Conservation (phyloP, 495 filamentous ascomycete genomes). For the Chaetomium fimeti region DNA sequence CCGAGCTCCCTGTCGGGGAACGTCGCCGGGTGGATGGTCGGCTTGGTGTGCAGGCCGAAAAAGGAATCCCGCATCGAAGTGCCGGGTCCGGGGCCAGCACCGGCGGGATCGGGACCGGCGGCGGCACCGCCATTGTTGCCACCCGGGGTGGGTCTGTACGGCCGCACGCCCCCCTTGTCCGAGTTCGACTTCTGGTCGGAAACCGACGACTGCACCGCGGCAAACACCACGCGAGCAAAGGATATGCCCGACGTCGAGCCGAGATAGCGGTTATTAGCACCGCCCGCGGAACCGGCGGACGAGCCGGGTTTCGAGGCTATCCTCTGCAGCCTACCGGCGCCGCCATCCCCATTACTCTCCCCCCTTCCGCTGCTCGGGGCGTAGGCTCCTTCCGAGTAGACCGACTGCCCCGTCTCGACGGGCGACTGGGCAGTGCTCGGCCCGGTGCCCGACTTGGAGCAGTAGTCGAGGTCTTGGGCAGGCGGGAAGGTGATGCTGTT, state of each 20-base stretch:
- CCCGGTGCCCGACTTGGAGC: slow-evolving; percentile 52
- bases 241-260: slow-evolving; percentile 89
- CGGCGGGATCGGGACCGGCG: slow-evolving; percentile 41
- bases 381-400: slow-evolving; percentile 28
- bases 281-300: slow-evolving; percentile 60
- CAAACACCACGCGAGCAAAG: slow-evolving; percentile 91
- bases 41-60: slow-evolving; percentile 88
- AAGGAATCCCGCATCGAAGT: slow-evolving; percentile 91
- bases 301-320: slow-evolving; percentile 71
- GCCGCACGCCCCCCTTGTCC: slow-evolving; percentile 50
- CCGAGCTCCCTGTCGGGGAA: slow-evolving; percentile 79
- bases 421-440: slow-evolving; percentile 46
- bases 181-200: slow-evolving; percentile 61
- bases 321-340: slow-evolving; percentile 42
- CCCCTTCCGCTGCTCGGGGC: slow-evolving; percentile 30
- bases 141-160: slow-evolving; percentile 35
- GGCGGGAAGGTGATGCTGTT: slow-evolving; percentile 70
- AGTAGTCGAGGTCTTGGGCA: slow-evolving; percentile 74
- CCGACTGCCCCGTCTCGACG: slow-evolving; percentile 36
- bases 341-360: slow-evolving; percentile 43
- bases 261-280: slow-evolving; percentile 74
- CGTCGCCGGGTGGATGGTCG: slow-evolving; percentile 77
- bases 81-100: slow-evolving; percentile 46
- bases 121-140: slow-evolving; percentile 22
- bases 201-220: slow-evolving; percentile 86